Evolutionary conservation across 2,329 filamentous ascomycete genomes (phyloP), one percentile per base, ranked within the genome.

Genomic region (Knoxdaviesia proteae): DNA sequence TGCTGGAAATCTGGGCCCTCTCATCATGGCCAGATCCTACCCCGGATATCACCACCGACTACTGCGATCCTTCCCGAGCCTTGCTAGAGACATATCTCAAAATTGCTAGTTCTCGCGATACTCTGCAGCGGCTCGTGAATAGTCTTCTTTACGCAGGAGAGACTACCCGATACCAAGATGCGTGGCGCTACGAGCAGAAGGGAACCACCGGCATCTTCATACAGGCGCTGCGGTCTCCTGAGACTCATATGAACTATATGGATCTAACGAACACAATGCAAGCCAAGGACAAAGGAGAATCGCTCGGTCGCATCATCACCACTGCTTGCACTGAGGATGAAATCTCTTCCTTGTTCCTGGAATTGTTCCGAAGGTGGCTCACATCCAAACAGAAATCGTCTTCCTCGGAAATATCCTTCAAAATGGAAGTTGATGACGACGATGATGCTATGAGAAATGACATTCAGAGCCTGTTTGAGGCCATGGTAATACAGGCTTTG

Each of bases 401-500:
- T 31, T 49, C 42, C 4, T 43, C 46, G 3, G 49, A 47, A 20
- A 20, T 20, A 20, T 20, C 20, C 6, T 53, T 52, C 44, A 52
- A 54, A n/a, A 47, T 53, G 5, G 45, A 53, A 4, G 45, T 60
- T 5, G 49, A 51, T 7, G 50, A 57, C 20, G 53, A 60, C 2
- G 49, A 57, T 4, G 43, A 51, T 1, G 50, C 54, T 1, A 35
- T 38, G 6, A 7, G 32, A 32, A 36, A 44, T 7, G 29, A 44
- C 20, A 45, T 73, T 3, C 53, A 52, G 5, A 61, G 64, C 4
- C 58, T 84, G 1, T 56, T 68, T 5, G 66, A 80, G 47, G 63
- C 75, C 5, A 74, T 74, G 40, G 57, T 82, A 1, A 62, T 83
- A 6, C 75, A 81, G 50, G 68, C 67, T 34, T 66, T 84, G 57